Base-by-base conservation (phyloP, 805 yeast genomes). In the Babjeviella inositovora region DNA sequence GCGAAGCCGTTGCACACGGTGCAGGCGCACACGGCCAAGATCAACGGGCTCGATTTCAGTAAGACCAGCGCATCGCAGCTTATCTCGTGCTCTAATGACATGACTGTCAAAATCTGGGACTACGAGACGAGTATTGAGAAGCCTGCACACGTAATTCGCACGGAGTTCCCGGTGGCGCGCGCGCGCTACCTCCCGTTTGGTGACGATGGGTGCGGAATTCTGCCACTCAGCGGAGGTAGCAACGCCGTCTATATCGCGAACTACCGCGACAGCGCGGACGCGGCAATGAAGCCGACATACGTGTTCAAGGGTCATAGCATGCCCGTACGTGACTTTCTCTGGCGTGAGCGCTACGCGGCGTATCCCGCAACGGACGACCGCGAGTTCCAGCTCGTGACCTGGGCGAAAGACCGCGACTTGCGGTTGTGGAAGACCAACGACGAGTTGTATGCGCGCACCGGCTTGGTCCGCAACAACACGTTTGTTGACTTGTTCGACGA, bases 101-200 rank as follows among this genome's bases (percentile, higher is more conserved):
- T 70, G 28, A 70, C 79, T 0, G 79, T 87, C 9, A 85, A 75
- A 39, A 64, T 70, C 26, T 85, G 97, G 97, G 70, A 80, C 34
- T 58, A 67, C 28, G 47, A 59, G 8, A 44, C 50, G 24, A 41
- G 47, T 20, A 35, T 44, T 0, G 37, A 34, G 3, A 46, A 45
- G 7, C 80, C 92, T 0, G 47, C 57, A 5, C 64, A 64, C 16
- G 65, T 74, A 0, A 63, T 87, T 1, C 43, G 54, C 7, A 70
- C 95, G 0, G 76, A 65, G 19, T 87, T 74, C 41, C 96, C 97
- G 0, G 80, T 90, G 2, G 71, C 92, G 52, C 59, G 93, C 31
- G 93, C 96, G 1, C 52, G 97, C 22, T 71, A 74, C 28, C 53
- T 85, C 17, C 98, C 97, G 0, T 82, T 82, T 52, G 97, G 97